Evolutionary conservation across 345 rosid genomes (phyloP).

Genomic region (Salix viminalis): DNA sequence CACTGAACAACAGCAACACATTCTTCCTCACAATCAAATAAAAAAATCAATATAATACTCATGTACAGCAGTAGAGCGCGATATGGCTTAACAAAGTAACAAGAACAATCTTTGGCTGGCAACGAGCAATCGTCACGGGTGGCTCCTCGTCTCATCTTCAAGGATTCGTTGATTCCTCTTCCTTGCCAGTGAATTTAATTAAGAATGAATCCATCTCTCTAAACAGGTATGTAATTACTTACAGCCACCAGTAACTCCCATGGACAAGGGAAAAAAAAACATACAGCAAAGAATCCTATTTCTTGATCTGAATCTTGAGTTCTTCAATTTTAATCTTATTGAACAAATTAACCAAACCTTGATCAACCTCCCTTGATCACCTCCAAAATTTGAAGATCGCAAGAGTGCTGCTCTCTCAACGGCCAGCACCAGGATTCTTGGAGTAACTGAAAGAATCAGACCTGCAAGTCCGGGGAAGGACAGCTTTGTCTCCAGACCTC

Average conservation of each 20-base stretch:
- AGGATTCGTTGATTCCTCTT: background rate
- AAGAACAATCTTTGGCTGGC: background rate
- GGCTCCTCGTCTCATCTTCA: background rate
- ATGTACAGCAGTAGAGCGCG: background rate
- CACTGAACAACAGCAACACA: background rate
- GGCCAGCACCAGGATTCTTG: constrained; percentile 40
- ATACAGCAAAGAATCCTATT: background rate
- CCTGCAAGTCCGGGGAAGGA: constrained; percentile 61
- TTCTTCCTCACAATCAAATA: background rate
- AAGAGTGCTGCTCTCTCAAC: background rate
- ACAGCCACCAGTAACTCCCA: background rate
- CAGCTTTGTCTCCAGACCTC: constrained; percentile 50
- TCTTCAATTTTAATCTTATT: background rate
- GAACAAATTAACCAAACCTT: background rate
- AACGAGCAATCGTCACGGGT: background rate
- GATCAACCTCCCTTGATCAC: background rate
- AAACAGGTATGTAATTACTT: background rate
- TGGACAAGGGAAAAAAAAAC: background rate
- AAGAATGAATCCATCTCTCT: too few relatives aligned
- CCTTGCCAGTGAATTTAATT: background rate
- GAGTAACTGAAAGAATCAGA: constrained; percentile 40
- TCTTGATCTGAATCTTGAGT: background rate
- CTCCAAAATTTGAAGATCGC: background rate
- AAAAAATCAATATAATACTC: background rate
- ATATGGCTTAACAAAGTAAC: background rate